Evolutionary conservation across 495 filamentous ascomycete species (phyloP).

Genomic region (Parathielavia appendiculata): DNA sequence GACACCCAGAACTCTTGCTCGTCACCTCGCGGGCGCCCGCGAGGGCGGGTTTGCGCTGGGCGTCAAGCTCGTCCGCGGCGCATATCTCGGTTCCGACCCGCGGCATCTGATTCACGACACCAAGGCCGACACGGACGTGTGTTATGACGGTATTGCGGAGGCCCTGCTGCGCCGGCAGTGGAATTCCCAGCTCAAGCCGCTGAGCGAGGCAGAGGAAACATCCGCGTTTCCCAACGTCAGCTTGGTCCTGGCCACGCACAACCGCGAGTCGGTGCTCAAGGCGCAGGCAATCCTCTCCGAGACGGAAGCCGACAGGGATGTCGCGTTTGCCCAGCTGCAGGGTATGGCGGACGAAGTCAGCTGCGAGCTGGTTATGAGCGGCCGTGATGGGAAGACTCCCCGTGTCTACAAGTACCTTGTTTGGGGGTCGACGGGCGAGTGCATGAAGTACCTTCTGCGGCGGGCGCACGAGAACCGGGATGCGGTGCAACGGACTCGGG

Average conservation of each 20-base stretch:
- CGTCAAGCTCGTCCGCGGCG: slow-evolving; percentile 87
- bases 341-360: slow-evolving; percentile 97
- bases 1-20: slow-evolving; percentile 57
- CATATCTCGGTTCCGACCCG: slow-evolving; percentile 79
- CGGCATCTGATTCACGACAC: slow-evolving; percentile 70
- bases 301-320: slow-evolving; percentile 44
- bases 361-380: slow-evolving; percentile 61
- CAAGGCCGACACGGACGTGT: slow-evolving; percentile 67
- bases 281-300: slow-evolving; percentile 49
- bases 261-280: slow-evolving; percentile 70
- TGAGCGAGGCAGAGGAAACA: slow-evolving; percentile 29
- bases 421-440: slow-evolving; percentile 89
- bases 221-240: slow-evolving; percentile 57
- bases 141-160: slow-evolving; percentile 38
- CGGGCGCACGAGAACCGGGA: slow-evolving; percentile 89
- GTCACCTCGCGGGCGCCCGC: slow-evolving; percentile 61
- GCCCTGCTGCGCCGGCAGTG: slow-evolving; percentile 40
- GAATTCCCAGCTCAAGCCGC: slow-evolving; percentile 45
- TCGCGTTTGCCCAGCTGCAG: slow-evolving; percentile 86
- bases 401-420: slow-evolving; percentile 82
- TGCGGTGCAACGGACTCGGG: slow-evolving; percentile 70
- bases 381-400: slow-evolving; percentile 26
- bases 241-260: slow-evolving; percentile 87
- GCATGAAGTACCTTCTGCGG: slow-evolving; percentile 84
- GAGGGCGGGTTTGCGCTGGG: slow-evolving; percentile 72